Evolutionary conservation across 2,329 filamentous ascomycete genomes (phyloP), one percentile per base, ranked within the genome.

Genomic region (Talaromyces marneffei): DNA sequence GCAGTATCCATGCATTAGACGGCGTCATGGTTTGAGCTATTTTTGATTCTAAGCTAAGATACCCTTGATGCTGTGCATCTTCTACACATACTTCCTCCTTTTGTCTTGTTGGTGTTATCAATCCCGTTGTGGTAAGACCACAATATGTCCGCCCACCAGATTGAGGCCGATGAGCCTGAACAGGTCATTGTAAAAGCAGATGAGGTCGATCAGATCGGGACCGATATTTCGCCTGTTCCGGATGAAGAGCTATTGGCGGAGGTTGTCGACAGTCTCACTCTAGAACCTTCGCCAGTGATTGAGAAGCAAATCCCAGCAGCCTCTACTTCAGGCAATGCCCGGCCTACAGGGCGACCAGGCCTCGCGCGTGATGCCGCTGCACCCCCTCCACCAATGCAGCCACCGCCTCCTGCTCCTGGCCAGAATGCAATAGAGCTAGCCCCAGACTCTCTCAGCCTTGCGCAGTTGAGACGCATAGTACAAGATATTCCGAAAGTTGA

Each of bases 391-490:
- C 76, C 77, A 20, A 64, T 73, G 39, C 77, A 78, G 59, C 78
- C 79, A 27, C 78, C 79, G 25, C 78, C 78, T 29, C 77, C 78
- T 33, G 74, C 79, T 33, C 79, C 78, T 14, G 69, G 74, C 42
- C 74, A 77, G 59, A 74, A 75, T 53, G 67, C 68, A 62, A 60
- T 65, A 40, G 72, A 75, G 53, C 67, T 69, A 53, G 66, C 84
- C 71, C 73, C 79, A 25, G 89, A 92, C 75, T 92, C 89, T 16
- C 80, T 93, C 29, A 92, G 89, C 35, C 78, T 93, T 46, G 82
- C 86, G 63, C 89, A 93, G 74, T 80, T 93, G 55, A 84, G 85
- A 65, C 85, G 85, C 66, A 83, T 92, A 59, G 87, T 92, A 18
- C 84, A 86, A 64, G 89, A 92, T 62, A 86, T 91, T 66, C 88